Conservation (phyloP, 306 rosid species). For the Begonia peltatifolia region DNA sequence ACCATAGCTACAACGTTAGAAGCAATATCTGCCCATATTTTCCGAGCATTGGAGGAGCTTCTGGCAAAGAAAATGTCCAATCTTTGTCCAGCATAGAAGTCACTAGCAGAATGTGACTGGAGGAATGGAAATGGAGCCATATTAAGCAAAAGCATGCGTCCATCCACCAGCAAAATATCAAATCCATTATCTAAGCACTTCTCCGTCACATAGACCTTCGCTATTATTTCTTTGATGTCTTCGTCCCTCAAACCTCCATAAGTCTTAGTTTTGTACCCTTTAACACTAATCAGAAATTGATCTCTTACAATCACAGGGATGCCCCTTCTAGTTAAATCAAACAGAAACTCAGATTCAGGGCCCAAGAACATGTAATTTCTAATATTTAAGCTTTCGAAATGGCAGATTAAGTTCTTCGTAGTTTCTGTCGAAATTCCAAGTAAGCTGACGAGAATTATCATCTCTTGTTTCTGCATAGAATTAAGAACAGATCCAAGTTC, state of each 20-base stretch:
- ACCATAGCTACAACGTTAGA: conserved; percentile 22
- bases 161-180: conserved; percentile 45
- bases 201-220: conserved; percentile 31
- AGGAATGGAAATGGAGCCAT: conserved; percentile 11
- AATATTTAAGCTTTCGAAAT: conserved; percentile 65
- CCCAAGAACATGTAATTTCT: conserved; percentile 51
- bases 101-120: conserved; percentile 17
- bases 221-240: conserved; percentile 29
- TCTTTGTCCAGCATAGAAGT: conserved; percentile 34
- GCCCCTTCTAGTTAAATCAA: conserved; percentile 79
- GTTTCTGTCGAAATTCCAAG: conserved; percentile 34
- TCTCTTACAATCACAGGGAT: conserved; percentile 49
- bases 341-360: conserved; percentile 40
- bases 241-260: conserved; percentile 24
- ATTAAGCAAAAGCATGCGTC: conserved; percentile 39
- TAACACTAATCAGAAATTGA: conserved; percentile 33
- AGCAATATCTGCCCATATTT: conserved; percentile 31
- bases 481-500: conserved; percentile 59
- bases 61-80: conserved; percentile 37
- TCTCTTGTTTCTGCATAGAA: conserved; percentile 27
- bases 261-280: conserved; percentile 23
- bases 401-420: conserved; percentile 56
- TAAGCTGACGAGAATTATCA: conserved; percentile 39
- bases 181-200: conserved; percentile 43
- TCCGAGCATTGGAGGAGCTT: conserved; percentile 36